Conservation (phyloP, 106 monocot genomes). For the Acorus gramineus region DNA sequence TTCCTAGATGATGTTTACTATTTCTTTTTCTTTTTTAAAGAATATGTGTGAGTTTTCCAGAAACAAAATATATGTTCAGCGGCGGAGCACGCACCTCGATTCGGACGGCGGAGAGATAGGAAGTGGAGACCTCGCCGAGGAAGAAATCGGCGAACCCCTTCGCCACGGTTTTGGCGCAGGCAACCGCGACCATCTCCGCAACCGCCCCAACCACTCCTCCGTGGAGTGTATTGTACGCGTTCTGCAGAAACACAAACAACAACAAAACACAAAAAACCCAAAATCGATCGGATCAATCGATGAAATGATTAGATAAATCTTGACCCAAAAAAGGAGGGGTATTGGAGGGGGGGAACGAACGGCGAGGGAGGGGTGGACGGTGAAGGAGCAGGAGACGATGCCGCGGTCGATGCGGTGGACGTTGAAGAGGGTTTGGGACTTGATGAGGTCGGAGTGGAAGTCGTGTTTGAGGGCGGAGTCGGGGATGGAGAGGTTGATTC, state of each 20-base stretch:
- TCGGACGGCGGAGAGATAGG: conserved; percentile 51
- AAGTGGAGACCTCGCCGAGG: conserved; percentile 48
- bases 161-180: conserved; percentile 51
- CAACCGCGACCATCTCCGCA: conserved; percentile 48
- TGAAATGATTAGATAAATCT: too few species aligned
- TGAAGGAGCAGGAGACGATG: too few species aligned
- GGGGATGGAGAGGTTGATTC: too few species aligned
- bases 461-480: too few species aligned
- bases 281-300: too few species aligned
- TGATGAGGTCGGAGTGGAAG: too few species aligned
- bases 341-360: too few species aligned
- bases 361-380: too few species aligned
- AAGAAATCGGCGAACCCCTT: conserved; percentile 60
- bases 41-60: background rate
- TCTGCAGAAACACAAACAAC: conserved; percentile 14
- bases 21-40: background rate
- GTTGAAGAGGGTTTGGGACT: too few species aligned
- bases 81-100: conserved; percentile 33
- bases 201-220: conserved; percentile 56
- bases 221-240: conserved; percentile 60
- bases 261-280: too few species aligned
- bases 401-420: too few species aligned
- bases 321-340: too few species aligned
- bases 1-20: background rate
- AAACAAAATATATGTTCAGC: background rate